Evolutionary conservation across 805 yeast genomes (phyloP).

Genomic region (Debaryomyces maramus): DNA sequence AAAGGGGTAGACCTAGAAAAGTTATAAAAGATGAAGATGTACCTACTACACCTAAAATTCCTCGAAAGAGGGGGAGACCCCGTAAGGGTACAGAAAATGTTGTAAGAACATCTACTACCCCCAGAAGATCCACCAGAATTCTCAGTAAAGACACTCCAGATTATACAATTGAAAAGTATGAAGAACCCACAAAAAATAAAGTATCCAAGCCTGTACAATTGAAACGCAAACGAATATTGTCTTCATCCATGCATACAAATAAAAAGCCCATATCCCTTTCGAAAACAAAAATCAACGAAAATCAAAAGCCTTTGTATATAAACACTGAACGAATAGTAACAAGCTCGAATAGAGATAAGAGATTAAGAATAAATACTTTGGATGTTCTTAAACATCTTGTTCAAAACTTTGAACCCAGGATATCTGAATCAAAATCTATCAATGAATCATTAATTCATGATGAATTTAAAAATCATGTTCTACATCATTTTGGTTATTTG

Average conservation of each 20-base stretch:
- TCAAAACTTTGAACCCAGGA: constrained; percentile 25
- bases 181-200: not conserved
- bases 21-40: not conserved
- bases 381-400: constrained; percentile 39
- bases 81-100: constrained; percentile 5
- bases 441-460: constrained; percentile 26
- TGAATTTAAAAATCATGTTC: constrained; percentile 31
- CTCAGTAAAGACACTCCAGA: not conserved
- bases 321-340: constrained; percentile 29
- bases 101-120: not conserved
- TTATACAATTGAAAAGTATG: not conserved
- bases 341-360: constrained; percentile 20
- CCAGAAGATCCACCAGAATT: constrained; percentile 2
- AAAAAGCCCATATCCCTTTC: constrained; percentile 14
- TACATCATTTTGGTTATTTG: constrained; percentile 29
- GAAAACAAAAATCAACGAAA: constrained; percentile 19
- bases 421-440: constrained; percentile 11
- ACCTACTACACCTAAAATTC: not conserved
- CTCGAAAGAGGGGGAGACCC: constrained; percentile 14
- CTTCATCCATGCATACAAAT: constrained; percentile 1
- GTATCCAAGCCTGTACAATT: not conserved
- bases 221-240: not conserved
- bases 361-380: constrained; percentile 31
- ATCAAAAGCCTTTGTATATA: constrained; percentile 29
- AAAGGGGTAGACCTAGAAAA: constrained; percentile 12